These are phyloP conservation scores for Neoscytalidium dimidiatum DNA, from an alignment of 2,329 filamentous ascomycete genomes.

Conservation along the genomic window DNA sequence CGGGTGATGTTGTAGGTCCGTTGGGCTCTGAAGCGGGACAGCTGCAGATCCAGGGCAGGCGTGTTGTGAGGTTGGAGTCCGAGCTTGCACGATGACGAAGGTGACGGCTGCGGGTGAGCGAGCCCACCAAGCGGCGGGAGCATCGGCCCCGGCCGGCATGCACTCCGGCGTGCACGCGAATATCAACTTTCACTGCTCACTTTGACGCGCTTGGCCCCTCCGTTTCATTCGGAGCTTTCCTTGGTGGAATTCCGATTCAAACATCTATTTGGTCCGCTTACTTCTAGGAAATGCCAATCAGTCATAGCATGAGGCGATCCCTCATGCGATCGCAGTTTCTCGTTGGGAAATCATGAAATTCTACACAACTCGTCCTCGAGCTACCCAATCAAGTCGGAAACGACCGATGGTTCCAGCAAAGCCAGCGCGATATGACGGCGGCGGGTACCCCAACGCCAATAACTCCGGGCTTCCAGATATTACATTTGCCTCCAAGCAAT, in stretches of 20 bases:
- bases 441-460: neutral
- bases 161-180: neutral
- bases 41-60: constrained; percentile 19
- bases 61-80: constrained; percentile 19
- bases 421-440: constrained; percentile 9
- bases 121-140: neutral
- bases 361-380: constrained; percentile 1
- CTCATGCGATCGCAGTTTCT: neutral
- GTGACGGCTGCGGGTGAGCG: neutral
- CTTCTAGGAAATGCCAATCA: neutral
- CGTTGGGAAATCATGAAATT: neutral
- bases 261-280: neutral
- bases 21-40: constrained; percentile 16
- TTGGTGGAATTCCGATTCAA: neutral
- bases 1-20: neutral
- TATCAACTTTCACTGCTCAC: neutral
- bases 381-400: neutral
- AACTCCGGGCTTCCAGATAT: constrained; percentile 11
- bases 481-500: constrained; percentile 4
- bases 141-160: constrained; percentile 4
- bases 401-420: neutral
- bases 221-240: neutral
- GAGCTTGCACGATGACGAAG: constrained; percentile 19
- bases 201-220: neutral
- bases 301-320: neutral